A percentile compares a stretch with the other conserved stretches of the same genome.
Evolutionary conservation across 116 monocot species (phyloP).

Genomic region (Thalassia testudinum): DNA sequence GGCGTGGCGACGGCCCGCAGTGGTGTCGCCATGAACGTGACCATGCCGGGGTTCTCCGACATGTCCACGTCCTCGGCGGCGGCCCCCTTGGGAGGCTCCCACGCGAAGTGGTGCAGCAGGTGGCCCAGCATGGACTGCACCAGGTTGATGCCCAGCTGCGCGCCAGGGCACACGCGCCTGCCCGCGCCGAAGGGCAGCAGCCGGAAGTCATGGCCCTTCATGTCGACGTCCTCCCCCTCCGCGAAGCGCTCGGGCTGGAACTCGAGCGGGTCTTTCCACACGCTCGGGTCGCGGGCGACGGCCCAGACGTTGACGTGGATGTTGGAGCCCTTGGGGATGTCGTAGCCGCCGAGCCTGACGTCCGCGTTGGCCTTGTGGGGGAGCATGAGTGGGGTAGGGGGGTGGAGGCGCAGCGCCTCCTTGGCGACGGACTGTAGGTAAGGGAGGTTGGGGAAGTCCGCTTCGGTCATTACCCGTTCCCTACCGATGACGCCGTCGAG

Average conservation of each 20-base stretch:
- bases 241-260: constrained; percentile 57
- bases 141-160: constrained; percentile 58
- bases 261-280: constrained; percentile 43
- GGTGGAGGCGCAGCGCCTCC: too few species aligned
- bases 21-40: constrained; percentile 54
- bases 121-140: constrained; percentile 64
- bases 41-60: constrained; percentile 57
- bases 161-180: constrained; percentile 67
- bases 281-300: constrained; percentile 37
- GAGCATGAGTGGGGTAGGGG: constrained; percentile 89
- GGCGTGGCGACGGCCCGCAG: constrained; percentile 41
- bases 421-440: constrained; percentile 71
- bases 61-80: constrained; percentile 37
- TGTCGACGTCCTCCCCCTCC: constrained; percentile 53
- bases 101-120: constrained; percentile 59
- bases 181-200: constrained; percentile 68
- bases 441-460: constrained; percentile 64
- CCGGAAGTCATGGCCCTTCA: constrained; percentile 59
- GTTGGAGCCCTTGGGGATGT: constrained; percentile 65
- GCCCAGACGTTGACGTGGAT: constrained; percentile 81
- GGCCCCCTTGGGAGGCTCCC: constrained; percentile 44
- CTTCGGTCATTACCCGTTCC: constrained; percentile 52
- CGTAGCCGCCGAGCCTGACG: constrained; percentile 67
- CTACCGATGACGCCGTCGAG: constrained; percentile 59
- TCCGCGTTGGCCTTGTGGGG: constrained; percentile 60